Conservation (phyloP, 257 asterid species). For the Rubia yunnanensis region DNA sequence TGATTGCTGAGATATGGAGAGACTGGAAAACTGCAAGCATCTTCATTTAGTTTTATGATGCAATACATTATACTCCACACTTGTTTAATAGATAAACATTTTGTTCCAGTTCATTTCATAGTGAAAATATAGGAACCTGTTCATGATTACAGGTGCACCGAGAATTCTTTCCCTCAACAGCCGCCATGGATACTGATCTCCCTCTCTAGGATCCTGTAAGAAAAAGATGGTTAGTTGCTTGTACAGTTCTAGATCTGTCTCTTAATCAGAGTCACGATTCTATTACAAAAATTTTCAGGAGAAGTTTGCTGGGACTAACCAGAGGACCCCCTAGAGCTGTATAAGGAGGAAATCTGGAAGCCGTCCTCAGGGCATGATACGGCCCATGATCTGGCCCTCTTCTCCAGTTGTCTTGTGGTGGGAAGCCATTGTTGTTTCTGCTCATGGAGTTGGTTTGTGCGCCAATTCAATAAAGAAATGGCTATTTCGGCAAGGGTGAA, state of each 20-base stretch:
- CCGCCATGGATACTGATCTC: constrained; percentile 32
- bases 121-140: constrained; percentile 27
- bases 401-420: constrained; percentile 6
- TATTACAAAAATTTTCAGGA: too few species aligned
- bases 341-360: neutral
- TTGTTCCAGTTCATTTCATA: neutral
- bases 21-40: constrained; percentile 36
- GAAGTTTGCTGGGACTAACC: neutral
- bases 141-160: constrained; percentile 20
- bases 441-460: constrained; percentile 6
- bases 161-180: constrained; percentile 26
- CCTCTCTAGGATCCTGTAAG: constrained; percentile 32
- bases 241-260: neutral
- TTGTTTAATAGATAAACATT: neutral
- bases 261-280: neutral
- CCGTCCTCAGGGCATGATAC: neutral
- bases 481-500: neutral
- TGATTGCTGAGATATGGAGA: constrained; percentile 18
- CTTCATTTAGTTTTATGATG: neutral
- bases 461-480: neutral
- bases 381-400: constrained; percentile 5
- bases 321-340: constrained; percentile 5
- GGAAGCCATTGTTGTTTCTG: constrained; percentile 10
- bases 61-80: neutral
- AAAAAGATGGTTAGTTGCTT: neutral